A percentile compares a stretch with the other conserved stretches of the same genome.
Evolutionary conservation across 305 asterid genomes (phyloP).

Genomic region (Caryopteris hybrid): DNA sequence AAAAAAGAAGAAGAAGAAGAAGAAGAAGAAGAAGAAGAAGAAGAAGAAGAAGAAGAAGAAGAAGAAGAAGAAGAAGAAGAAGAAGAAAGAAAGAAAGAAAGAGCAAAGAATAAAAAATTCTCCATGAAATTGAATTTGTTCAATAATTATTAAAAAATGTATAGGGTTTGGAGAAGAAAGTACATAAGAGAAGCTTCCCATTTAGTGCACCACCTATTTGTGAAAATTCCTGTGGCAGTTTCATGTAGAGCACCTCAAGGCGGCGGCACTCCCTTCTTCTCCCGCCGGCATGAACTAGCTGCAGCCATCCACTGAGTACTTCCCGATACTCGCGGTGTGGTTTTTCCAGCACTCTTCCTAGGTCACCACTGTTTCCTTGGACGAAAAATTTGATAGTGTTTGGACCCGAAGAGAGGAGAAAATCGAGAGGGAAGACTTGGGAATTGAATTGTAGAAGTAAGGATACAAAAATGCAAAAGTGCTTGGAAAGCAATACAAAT

Average conservation of each 20-base stretch:
- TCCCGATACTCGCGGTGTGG: slow-evolving; percentile 60
- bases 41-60: too few relatives aligned
- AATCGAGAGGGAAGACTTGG: too few relatives aligned
- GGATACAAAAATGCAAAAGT: too few relatives aligned
- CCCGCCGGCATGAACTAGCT: slow-evolving; percentile 62
- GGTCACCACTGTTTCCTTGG: slow-evolving; percentile 25
- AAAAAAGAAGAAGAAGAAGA: too few relatives aligned
- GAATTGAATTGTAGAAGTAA: too few relatives aligned
- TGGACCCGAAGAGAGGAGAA: too few relatives aligned
- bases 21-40: too few relatives aligned
- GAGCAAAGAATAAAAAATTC: neutral
- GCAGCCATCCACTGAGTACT: slow-evolving; percentile 59
- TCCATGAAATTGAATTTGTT: neutral
- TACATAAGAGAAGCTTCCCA: neutral
- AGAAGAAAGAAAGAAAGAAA: neutral
- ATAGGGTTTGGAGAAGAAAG: slow-evolving; percentile 5
- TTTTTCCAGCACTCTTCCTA: slow-evolving; percentile 55
- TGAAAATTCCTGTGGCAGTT: slow-evolving; percentile 54
- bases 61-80: neutral
- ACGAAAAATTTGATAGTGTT: too few relatives aligned
- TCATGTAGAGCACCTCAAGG: slow-evolving; percentile 57
- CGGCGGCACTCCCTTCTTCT: slow-evolving; percentile 38
- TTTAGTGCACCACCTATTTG: slow-evolving; percentile 42
- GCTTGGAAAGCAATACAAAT: too few relatives aligned
- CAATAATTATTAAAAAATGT: slow-evolving; percentile 3